Evolutionary conservation across 768 basidiomycete species (phyloP).

Genomic region (Psilocybe cyanescens): DNA sequence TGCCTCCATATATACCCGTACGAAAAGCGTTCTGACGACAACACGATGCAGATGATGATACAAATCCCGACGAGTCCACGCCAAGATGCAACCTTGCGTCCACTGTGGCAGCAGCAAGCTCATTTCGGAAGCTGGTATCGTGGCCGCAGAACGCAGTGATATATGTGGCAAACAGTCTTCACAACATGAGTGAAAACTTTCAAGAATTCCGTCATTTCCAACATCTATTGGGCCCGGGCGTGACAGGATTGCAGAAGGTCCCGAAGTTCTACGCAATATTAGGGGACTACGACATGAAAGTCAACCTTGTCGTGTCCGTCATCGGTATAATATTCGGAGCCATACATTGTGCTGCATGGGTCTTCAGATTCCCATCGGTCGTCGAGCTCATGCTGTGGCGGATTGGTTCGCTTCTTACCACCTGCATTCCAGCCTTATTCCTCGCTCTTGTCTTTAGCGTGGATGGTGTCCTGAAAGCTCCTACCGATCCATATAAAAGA

Average conservation of each 20-base stretch:
- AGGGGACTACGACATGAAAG: constrained; percentile 1
- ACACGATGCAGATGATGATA: no score
- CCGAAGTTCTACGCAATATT: not conserved
- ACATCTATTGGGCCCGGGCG: not conserved
- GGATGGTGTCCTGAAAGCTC: not conserved
- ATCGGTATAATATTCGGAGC: constrained; percentile 15
- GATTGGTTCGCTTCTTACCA: not conserved
- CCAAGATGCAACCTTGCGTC: no score
- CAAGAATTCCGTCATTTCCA: constrained; percentile 1
- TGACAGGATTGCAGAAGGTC: not conserved
- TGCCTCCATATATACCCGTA: no score
- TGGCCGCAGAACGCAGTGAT: not conserved
- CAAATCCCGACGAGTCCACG: no score
- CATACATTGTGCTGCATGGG: constrained; percentile 14
- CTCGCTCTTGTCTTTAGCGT: constrained; percentile 3
- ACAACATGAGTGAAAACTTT: constrained; percentile 5
- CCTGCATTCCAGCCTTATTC: constrained; percentile 8
- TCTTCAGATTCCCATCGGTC: constrained; percentile 11
- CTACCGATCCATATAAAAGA: not conserved
- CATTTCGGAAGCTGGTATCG: not conserved
- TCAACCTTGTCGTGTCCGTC: constrained; percentile 4
- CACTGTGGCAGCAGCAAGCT: no score
- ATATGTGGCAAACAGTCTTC: not conserved
- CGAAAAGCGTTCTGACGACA: no score
- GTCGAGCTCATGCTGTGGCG: constrained; percentile 11